Base-by-base conservation (phyloP, 805 yeast genomes). In the Monosporozyma solicola region DNA sequence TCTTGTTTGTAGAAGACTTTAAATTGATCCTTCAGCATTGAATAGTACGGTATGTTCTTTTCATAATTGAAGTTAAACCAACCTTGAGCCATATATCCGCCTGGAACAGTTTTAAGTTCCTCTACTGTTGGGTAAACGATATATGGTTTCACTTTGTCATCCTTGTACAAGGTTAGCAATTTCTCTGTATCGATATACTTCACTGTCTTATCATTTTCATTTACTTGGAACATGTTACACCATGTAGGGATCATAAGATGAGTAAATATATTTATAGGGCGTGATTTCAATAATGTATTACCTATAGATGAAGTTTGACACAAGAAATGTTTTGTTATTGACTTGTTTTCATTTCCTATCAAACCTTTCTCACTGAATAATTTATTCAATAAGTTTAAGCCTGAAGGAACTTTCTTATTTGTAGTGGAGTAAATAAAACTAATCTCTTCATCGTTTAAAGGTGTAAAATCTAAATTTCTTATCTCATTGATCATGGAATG, bases 391-490 rank as follows among this genome's bases (percentile, higher is more conserved):
- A 41, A 32, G 13, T 54, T 45, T 24, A 59, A 58, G 0, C 75
- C 75, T 44, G 67, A 68, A 2, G 49, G 53, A 6, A 49, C 11
- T 50, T 70, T 66, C 0, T 57, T 57, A 1, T 82, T 79, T 0
- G 88, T 85, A 0, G 77, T 68, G 1, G 87, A 81, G 2, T 78
- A 80, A 8, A 84, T 61, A 48, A 83, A 43, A 43, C 46, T 43
- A 5, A 43, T 75, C 24, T 80, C 57, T 1, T 57, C 79, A 3
- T 78, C 84, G 27, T 72, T 71, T 0, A 84, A 69, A 0, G 71
- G 57, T 45, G 61, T 61, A 57, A 83, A 84, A 60, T 80, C 77
- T 56, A 68, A 74, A 1, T 53, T 48, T 2, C 57, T 51, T 1
- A 84, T 31, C 1, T 51, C 43, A 0, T 57, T 31, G 3, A 56